Evolutionary conservation across 768 basidiomycete species (phyloP), one percentile per base, ranked within the genome.

Genomic region (Coprinopsis sp.): DNA sequence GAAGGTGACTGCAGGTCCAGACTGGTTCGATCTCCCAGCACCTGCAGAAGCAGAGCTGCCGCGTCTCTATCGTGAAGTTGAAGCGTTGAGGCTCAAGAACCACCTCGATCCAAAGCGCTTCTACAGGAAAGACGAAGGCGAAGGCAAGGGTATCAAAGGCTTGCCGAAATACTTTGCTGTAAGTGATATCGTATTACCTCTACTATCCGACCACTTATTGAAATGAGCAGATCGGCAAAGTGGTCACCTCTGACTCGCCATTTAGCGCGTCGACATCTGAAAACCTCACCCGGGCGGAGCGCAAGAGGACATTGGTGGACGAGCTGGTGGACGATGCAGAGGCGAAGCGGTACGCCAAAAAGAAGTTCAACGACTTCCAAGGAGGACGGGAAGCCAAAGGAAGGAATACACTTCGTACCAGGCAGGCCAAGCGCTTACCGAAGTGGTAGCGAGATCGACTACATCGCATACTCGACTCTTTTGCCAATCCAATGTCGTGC

Each of bases 81-180:
- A 94, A 60, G 86, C 93, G 0, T 70, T 94, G 46, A 84, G 91
- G 24, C 69, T 96, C 37, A 79, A 85, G 40, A 91, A 91, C 59
- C 85, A 91, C 47, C 76, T 96, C 16, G 93, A 96, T 57, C 91
- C 91, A 14, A 96, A 95, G 62, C 78, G 89, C 18, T 94, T 94
- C 67, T 90, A 93, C 66, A 72, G 81, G 51, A 92, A 89, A 62
- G 88, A 92, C 37, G 84, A 86, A 49, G 86, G 87, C 3, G 88
- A 93, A 64, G 81, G 86, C 8, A 86, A 85, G 56, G 89, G 89
- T 13, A 80, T 87, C 62, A 89, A 88, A 62, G 84, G 85, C 21
- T 66, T 92, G 5, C 87, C 91, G 7, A 91, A 92, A 64, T 82
- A 90, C 61, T 94, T 94, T 64, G 88, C 89, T n/a, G 91, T 91